These are phyloP conservation scores for Fusarium subtropicale DNA, from an alignment of 2,329 filamentous ascomycete genomes.

Conservation along the genomic window DNA sequence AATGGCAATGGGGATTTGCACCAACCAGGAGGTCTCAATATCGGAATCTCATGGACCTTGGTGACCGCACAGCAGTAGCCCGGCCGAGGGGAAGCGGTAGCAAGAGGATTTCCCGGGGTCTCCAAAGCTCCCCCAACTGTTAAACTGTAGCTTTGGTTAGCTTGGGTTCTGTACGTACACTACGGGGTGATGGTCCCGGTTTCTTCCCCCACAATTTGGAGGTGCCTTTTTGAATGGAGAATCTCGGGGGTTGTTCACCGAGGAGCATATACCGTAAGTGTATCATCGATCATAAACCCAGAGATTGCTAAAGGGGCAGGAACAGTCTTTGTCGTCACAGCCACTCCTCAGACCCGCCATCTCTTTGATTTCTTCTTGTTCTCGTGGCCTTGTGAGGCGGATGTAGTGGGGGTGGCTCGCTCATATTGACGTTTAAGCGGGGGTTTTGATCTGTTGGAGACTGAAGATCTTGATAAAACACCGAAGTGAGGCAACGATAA, in stretches of 20 bases:
- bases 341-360: constrained; percentile 24
- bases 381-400: constrained; percentile 16
- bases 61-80: constrained; percentile 39
- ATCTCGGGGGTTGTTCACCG: constrained; percentile 27
- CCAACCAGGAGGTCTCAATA: constrained; percentile 32
- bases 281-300: neutral
- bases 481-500: constrained; percentile 23
- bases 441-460: constrained; percentile 8
- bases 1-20: constrained; percentile 22
- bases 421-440: constrained; percentile 44
- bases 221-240: constrained; percentile 17
- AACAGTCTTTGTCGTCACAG: constrained; percentile 24
- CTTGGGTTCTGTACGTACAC: constrained; percentile 2
- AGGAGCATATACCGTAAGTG: constrained; percentile 8
- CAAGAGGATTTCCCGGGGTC: constrained; percentile 54
- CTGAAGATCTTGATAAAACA: constrained; percentile 29
- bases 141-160: neutral
- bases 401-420: constrained; percentile 43
- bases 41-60: constrained; percentile 43
- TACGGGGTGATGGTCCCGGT: constrained; percentile 41
- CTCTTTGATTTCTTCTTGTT: constrained; percentile 17
- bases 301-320: neutral
- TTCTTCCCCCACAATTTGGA: constrained; percentile 46
- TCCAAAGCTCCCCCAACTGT: constrained; percentile 27
- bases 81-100: constrained; percentile 47